Conservation (phyloP, 495 filamentous ascomycete species). For the Daldinia bambusicola region DNA sequence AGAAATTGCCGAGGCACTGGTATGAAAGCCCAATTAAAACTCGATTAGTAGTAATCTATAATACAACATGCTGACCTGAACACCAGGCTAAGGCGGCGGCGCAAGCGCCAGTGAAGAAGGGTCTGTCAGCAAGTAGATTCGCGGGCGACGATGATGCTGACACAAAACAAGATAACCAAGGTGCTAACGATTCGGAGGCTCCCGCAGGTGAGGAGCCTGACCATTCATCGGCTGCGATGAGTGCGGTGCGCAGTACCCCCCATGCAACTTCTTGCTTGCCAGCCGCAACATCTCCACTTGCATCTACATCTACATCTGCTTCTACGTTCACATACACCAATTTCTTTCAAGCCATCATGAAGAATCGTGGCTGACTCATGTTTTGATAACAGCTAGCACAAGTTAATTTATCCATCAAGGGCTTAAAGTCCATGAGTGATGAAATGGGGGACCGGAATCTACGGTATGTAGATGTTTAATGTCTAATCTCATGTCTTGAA, state of each 20-base stretch:
- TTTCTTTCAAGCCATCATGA: constrained; percentile 8
- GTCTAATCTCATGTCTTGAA: not conserved
- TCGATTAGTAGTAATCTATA: constrained; percentile 1
- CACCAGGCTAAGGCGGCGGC: constrained; percentile 48
- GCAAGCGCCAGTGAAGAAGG: constrained; percentile 49
- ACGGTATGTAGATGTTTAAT: constrained; percentile 36
- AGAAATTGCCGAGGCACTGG: constrained; percentile 64
- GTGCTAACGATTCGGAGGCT: constrained; percentile 39
- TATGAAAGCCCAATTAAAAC: constrained; percentile 42
- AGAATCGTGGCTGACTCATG: constrained; percentile 36
- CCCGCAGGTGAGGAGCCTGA: constrained; percentile 64
- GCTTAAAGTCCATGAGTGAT: constrained; percentile 59
- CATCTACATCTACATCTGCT: constrained; percentile 10
- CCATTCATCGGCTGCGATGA: constrained; percentile 65
- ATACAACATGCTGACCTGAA: constrained; percentile 29
- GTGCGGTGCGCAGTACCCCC: constrained; percentile 64
- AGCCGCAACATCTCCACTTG: constrained; percentile 46
- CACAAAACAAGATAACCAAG: constrained; percentile 36
- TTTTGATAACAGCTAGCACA: constrained; percentile 59
- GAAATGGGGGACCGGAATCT: constrained; percentile 60
- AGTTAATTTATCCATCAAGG: constrained; percentile 55
- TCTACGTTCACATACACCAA: not conserved
- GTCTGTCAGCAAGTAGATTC: constrained; percentile 58
- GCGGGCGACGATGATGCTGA: constrained; percentile 47
- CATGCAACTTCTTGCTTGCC: constrained; percentile 38